These are phyloP conservation scores for Coleophoma cylindrospora DNA, from an alignment of 2,329 filamentous ascomycete species.

Conservation along the genomic window DNA sequence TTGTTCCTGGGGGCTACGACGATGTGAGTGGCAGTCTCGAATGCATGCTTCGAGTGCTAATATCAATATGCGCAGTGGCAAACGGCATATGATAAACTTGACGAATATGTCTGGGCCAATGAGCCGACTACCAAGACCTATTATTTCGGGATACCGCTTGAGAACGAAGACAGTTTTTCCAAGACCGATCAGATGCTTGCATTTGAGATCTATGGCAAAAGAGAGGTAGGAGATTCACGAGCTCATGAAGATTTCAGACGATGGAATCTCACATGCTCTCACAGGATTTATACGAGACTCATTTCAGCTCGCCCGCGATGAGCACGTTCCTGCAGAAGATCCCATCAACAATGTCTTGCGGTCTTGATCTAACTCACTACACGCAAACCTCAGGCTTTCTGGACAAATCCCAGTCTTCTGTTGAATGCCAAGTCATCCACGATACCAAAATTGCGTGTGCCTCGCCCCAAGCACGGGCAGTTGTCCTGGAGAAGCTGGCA, in stretches of 20 bases:
- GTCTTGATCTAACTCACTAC: conserved; percentile 30
- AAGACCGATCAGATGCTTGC: conserved; percentile 29
- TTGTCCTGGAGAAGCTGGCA: neutral
- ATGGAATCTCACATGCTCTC: neutral
- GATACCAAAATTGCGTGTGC: conserved; percentile 21
- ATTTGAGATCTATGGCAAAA: conserved; percentile 28
- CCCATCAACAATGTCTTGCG: conserved; percentile 24
- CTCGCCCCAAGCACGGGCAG: neutral
- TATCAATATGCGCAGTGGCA: conserved; percentile 29
- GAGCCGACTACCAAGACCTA: conserved; percentile 33
- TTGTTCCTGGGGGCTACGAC: conserved; percentile 29
- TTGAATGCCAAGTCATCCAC: conserved; percentile 25
- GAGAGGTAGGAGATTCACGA: conserved; percentile 6
- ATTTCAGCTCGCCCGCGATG: conserved; percentile 27
- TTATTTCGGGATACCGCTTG: conserved; percentile 36
- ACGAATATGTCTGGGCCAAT: conserved; percentile 26
- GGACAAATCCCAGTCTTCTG: conserved; percentile 15
- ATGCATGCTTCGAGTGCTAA: neutral
- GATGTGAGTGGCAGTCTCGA: conserved; percentile 17
- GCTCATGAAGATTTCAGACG: too few relatives aligned
- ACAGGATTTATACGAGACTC: conserved; percentile 27
- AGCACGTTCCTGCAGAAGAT: conserved; percentile 21
- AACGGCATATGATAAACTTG: conserved; percentile 33
- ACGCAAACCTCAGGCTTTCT: conserved; percentile 23
- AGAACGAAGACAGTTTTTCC: conserved; percentile 26